Conservation (phyloP, 108 stramenopile genomes). For the Seminavis robusta region DNA sequence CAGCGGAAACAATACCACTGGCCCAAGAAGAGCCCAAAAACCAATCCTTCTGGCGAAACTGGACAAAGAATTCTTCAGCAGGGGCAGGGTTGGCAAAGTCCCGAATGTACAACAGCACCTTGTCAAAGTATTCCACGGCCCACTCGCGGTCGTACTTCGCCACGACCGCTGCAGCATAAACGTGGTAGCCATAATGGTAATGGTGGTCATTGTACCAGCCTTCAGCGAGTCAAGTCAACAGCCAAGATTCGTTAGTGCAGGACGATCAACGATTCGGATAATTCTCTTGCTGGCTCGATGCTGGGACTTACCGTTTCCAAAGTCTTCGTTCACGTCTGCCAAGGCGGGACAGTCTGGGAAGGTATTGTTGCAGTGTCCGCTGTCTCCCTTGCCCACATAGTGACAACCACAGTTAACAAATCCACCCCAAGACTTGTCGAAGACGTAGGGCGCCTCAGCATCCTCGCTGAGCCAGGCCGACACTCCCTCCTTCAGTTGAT, state of each 20-base stretch:
- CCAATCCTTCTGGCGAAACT: constrained; percentile 79
- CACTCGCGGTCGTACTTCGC: constrained; percentile 70
- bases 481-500: constrained; percentile 40
- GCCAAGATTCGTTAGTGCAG: not conserved
- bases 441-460: constrained; percentile 60
- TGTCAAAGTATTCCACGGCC: constrained; percentile 66
- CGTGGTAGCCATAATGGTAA: constrained; percentile 86
- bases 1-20: constrained; percentile 55
- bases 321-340: constrained; percentile 66
- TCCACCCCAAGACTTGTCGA: constrained; percentile 84
- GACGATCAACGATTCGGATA: not conserved
- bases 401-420: constrained; percentile 81
- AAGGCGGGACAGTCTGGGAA: constrained; percentile 77
- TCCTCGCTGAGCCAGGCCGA: constrained; percentile 77
- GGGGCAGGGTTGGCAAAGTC: constrained; percentile 80
- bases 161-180: constrained; percentile 82
- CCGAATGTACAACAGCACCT: constrained; percentile 71
- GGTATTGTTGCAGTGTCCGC: constrained; percentile 52
- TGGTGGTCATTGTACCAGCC: constrained; percentile 91
- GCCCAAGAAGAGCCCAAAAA: constrained; percentile 81
- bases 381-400: constrained; percentile 29
- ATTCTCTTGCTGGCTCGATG: not conserved
- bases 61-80: constrained; percentile 74
- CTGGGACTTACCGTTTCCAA: constrained; percentile 70
- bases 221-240: not conserved